Conservation (phyloP, 2,329 filamentous ascomycete species). For the Colletotrichum karsti region DNA sequence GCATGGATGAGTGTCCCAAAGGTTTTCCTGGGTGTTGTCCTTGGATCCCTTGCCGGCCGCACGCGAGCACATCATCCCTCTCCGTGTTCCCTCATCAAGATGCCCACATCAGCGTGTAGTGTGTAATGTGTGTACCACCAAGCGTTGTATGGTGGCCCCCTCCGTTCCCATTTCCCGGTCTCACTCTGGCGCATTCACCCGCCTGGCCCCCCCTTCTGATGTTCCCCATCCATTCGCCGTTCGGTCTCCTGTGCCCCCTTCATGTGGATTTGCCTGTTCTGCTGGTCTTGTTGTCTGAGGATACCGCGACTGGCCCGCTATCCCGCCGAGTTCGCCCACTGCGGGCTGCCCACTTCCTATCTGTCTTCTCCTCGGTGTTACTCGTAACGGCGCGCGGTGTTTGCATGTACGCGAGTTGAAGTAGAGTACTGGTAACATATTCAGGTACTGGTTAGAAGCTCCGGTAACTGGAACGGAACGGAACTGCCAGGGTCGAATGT, state of each 20-base stretch:
- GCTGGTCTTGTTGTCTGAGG: neutral
- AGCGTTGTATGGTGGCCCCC: neutral
- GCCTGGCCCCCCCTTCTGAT: conserved; percentile 8
- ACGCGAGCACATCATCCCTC: conserved; percentile 28
- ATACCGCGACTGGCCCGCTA: conserved; percentile 5
- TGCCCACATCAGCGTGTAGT: too few relatives aligned
- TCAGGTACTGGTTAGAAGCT: neutral
- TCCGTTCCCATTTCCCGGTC: conserved; percentile 19
- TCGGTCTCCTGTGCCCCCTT: neutral
- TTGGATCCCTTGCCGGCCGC: conserved; percentile 24
- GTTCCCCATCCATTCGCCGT: neutral
- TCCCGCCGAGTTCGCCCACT: conserved; percentile 18
- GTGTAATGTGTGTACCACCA: neutral
- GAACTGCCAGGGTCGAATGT: conserved; percentile 7
- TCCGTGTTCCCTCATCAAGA: neutral
- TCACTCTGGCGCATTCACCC: conserved; percentile 17
- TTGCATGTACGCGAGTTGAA: neutral
- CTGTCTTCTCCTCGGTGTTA: conserved; percentile 14
- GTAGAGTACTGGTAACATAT: neutral
- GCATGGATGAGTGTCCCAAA: conserved; percentile 14
- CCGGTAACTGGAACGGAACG: neutral
- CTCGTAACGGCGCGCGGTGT: conserved; percentile 19
- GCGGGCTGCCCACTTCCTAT: neutral
- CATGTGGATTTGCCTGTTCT: neutral
- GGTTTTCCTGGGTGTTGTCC: conserved; percentile 9